A percentile compares a stretch with the other conserved stretches of the same genome.
Conservation (phyloP, 345 rosid genomes). For the Angophora floribunda region DNA sequence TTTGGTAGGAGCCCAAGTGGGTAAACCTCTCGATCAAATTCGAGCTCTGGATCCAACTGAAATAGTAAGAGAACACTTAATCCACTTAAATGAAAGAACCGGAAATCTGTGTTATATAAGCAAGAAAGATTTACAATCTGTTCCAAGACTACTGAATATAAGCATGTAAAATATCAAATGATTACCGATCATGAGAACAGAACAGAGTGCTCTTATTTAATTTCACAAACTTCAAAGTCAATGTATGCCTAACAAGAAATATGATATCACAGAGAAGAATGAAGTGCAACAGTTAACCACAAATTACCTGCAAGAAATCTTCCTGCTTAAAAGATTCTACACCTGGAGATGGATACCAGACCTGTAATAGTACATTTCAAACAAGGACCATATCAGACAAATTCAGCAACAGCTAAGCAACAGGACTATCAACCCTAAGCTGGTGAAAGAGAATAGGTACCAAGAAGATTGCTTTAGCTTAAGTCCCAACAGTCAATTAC, state of each 20-base stretch:
- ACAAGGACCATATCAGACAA: conserved; percentile 33
- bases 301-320: conserved; percentile 77
- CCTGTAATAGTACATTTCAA: conserved; percentile 65
- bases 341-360: conserved; percentile 98
- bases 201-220: background rate
- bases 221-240: background rate
- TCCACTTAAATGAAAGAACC: background rate
- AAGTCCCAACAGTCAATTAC: conserved; percentile 22
- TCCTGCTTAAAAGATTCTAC: conserved; percentile 87
- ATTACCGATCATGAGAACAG: background rate
- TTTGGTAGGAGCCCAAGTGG: conserved; percentile 97
- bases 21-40: conserved; percentile 96
- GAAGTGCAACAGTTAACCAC: background rate
- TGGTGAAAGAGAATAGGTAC: background rate
- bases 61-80: conserved; percentile 1
- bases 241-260: background rate
- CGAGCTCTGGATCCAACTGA: conserved; percentile 96
- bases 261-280: background rate
- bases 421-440: background rate
- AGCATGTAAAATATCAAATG: background rate
- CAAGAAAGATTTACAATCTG: background rate
- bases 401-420: background rate
- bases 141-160: background rate
- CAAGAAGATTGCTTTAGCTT: background rate
- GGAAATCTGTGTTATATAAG: background rate